Conservation (phyloP, 331 rosid genomes). For the Cydonia oblonga region DNA sequence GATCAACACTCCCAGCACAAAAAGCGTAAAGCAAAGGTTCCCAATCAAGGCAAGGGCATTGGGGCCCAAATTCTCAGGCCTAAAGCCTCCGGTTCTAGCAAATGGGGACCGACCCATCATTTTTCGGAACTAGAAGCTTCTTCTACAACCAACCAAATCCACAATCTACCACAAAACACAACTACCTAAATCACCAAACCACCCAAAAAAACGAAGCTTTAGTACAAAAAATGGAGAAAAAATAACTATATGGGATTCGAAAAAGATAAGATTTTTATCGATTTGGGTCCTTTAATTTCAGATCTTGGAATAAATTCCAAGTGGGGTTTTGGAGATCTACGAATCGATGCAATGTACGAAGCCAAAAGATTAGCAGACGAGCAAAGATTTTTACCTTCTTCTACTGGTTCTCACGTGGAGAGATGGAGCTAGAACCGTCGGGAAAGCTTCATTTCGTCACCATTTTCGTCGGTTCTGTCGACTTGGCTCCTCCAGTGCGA, state of each 20-base stretch:
- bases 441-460: slow-evolving; percentile 8
- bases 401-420: background rate
- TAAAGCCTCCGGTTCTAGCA: slow-evolving; percentile 51
- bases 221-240: background rate
- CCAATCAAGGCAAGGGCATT: slow-evolving; percentile 76
- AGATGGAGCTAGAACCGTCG: slow-evolving; percentile 24
- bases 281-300: background rate
- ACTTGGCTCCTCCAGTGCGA: background rate
- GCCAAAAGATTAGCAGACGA: background rate
- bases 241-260: background rate
- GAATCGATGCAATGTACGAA: background rate
- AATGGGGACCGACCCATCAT: slow-evolving; percentile 50
- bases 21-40: slow-evolving; percentile 76
- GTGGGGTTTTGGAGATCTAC: slow-evolving; percentile 17
- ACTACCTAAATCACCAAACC: slow-evolving; percentile 19
- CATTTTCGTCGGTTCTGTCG: slow-evolving; percentile 2
- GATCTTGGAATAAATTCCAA: slow-evolving; percentile 29
- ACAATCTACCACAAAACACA: background rate
- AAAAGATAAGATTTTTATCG: background rate
- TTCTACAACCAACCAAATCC: background rate
- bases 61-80: slow-evolving; percentile 83
- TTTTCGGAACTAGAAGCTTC: slow-evolving; percentile 15
- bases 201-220: background rate
- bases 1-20: slow-evolving; percentile 75
- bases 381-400: background rate